A percentile compares a stretch with the other conserved stretches of the same genome.
Evolutionary conservation across 495 filamentous ascomycete genomes (phyloP).

Genomic region (Hypoxylon cercidicola): DNA sequence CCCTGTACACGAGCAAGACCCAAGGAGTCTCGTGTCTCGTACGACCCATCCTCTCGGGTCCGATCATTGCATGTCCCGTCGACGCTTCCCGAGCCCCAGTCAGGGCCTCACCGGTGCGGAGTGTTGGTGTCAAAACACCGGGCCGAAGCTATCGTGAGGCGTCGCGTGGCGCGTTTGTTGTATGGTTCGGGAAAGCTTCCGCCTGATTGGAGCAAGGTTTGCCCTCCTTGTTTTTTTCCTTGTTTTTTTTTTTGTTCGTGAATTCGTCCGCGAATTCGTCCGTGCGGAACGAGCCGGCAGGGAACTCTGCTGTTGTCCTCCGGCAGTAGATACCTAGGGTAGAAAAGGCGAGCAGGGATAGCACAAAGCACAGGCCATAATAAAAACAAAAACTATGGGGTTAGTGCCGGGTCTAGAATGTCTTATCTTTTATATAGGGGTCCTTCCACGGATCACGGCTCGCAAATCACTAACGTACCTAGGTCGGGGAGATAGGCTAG

Average conservation of each 20-base stretch:
- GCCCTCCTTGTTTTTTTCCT: constrained; percentile 8
- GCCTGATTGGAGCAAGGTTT: constrained; percentile 1
- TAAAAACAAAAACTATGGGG: neutral
- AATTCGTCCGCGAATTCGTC: constrained; percentile 19
- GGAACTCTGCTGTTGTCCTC: no score
- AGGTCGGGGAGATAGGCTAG: neutral
- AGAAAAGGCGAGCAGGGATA: no score
- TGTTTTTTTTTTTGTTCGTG: no score
- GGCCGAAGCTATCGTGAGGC: constrained; percentile 16
- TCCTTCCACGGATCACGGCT: constrained; percentile 3
- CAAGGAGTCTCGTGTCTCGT: neutral
- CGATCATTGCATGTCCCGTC: neutral
- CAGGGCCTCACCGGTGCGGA: constrained; percentile 22
- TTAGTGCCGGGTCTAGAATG: neutral
- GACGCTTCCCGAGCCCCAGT: neutral
- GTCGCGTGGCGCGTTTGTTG: neutral
- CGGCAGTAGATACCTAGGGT: no score
- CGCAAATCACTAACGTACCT: constrained; percentile 4
- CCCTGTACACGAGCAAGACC: no score
- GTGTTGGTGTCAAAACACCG: constrained; percentile 11
- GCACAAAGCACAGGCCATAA: constrained; percentile 9
- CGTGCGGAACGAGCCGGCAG: constrained; percentile 30
- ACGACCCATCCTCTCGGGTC: constrained; percentile 38
- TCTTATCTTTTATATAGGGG: neutral
- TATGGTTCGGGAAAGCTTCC: constrained; percentile 18